phyloP scores from a whole-genome alignment of 23 red algal species.

The Gracilaria gracilis region DNA sequence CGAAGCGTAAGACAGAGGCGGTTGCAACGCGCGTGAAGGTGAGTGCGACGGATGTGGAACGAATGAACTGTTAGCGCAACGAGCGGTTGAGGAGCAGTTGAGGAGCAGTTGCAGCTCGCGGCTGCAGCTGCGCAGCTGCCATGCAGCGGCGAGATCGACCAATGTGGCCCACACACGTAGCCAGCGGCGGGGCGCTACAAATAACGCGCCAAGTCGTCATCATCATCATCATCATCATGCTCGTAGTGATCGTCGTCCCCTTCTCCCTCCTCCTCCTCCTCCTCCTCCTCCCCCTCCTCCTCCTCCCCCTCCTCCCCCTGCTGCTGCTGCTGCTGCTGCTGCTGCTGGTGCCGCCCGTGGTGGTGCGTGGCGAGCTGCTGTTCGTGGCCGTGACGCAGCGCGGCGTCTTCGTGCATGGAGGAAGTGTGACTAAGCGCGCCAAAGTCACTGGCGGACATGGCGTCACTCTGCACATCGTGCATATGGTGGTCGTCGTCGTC shows the following conservation, averaged over 20 bases:
- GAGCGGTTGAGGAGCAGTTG: not conserved
- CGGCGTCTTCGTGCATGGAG: not conserved
- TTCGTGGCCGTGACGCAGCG: slow-evolving; percentile 5
- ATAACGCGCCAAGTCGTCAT: slow-evolving; percentile 56
- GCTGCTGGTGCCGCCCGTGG: no score
- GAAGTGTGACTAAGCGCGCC: not conserved
- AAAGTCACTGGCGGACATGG: slow-evolving; percentile 17
- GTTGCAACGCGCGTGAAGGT: not conserved
- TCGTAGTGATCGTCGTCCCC: no score
- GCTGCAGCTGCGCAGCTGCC: not conserved
- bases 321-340: no score
- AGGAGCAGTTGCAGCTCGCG: slow-evolving; percentile 25
- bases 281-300: no score
- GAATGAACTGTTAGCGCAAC: not conserved
- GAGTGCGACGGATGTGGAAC: not conserved
- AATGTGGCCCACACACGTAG: slow-evolving; percentile 31
- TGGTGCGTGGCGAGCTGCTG: no score
- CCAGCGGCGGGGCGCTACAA: not conserved
- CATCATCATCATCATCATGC: slow-evolving; percentile 32
- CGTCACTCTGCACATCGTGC: slow-evolving; percentile 7
- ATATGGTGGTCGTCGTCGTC: not conserved
- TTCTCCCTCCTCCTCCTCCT: slow-evolving; percentile 39
- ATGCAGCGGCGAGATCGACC: slow-evolving; percentile 28
- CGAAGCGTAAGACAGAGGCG: not conserved
- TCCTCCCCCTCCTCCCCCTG: slow-evolving; percentile 49